Conservation (phyloP, 805 yeast species). For the Grigorovia yakushimaensis region DNA sequence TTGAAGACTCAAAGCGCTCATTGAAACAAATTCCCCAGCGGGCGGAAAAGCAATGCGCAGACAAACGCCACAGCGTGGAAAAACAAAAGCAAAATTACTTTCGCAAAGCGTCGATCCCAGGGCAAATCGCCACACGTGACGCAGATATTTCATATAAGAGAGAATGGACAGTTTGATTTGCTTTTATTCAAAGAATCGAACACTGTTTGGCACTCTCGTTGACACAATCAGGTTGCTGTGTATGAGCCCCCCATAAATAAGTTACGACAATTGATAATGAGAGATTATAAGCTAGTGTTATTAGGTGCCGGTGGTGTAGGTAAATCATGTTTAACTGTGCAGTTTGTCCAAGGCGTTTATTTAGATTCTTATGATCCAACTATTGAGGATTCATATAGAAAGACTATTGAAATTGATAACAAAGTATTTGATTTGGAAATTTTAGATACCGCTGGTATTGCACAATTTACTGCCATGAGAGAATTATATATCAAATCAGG, state of each 20-base stretch:
- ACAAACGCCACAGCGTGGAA: background rate
- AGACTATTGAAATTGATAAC: constrained; percentile 81
- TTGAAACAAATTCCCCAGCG: background rate
- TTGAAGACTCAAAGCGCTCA: background rate
- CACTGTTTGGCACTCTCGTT: background rate
- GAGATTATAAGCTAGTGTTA: constrained; percentile 83
- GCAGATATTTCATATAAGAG: background rate
- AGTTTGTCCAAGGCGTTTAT: constrained; percentile 82
- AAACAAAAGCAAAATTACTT: no score
- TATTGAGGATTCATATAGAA: constrained; percentile 89
- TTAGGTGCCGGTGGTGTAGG: constrained; percentile 98
- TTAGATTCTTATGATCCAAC: constrained; percentile 94
- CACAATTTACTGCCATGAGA: constrained; percentile 93
- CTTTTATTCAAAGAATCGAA: background rate
- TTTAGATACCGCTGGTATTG: constrained; percentile 88
- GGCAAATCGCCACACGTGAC: background rate
- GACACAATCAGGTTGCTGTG: background rate
- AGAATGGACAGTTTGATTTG: background rate
- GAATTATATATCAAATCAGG: constrained; percentile 83
- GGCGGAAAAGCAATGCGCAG: background rate
- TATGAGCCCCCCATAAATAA: no score
- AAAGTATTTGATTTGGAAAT: constrained; percentile 79
- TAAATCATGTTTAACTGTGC: constrained; percentile 86
- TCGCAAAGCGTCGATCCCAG: background rate
- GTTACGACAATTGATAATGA: constrained; percentile 18